Conservation (phyloP, 1,139 yeast genomes). For the Candida smagusa region DNA sequence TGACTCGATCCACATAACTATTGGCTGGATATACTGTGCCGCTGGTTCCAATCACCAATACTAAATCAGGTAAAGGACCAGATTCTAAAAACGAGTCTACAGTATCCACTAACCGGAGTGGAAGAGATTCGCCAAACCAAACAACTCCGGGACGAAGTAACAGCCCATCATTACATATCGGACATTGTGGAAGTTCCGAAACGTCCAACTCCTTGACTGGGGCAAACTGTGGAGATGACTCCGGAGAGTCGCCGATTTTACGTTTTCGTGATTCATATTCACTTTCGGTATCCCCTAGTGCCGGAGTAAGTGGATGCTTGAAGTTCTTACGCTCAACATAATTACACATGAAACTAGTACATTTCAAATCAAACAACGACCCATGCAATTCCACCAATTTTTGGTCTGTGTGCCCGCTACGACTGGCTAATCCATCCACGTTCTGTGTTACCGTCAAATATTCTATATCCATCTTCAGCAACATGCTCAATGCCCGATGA, state of each 20-base stretch:
- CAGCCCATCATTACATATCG: slow-evolving; percentile 54
- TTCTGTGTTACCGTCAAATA: slow-evolving; percentile 75
- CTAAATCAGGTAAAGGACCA: slow-evolving; percentile 57
- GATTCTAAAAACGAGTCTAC: slow-evolving; percentile 71
- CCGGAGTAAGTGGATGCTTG: slow-evolving; percentile 61
- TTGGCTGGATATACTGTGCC: slow-evolving; percentile 90
- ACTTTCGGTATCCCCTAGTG: slow-evolving; percentile 41
- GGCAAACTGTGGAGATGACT: slow-evolving; percentile 41
- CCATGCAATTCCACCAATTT: slow-evolving; percentile 74
- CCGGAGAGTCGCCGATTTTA: slow-evolving; percentile 6
- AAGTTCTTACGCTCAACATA: slow-evolving; percentile 52
- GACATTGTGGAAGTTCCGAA: slow-evolving; percentile 71
- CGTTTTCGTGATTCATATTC: slow-evolving; percentile 19
- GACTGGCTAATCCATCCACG: slow-evolving; percentile 68
- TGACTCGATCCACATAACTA: slow-evolving; percentile 78
- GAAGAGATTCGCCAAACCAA: slow-evolving; percentile 88
- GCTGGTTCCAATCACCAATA: slow-evolving; percentile 81
- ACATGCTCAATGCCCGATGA: slow-evolving; percentile 62
- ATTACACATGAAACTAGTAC: slow-evolving; percentile 74
- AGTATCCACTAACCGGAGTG: slow-evolving; percentile 55
- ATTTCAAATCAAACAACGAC: slow-evolving; percentile 63
- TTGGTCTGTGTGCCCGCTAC: slow-evolving; percentile 58
- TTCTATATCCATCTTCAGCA: slow-evolving; percentile 31
- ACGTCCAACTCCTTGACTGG: slow-evolving; percentile 48
- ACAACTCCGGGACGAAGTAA: slow-evolving; percentile 83